Evolutionary conservation across 116 monocot species (phyloP).

Genomic region (Papilionanthe hybrid): DNA sequence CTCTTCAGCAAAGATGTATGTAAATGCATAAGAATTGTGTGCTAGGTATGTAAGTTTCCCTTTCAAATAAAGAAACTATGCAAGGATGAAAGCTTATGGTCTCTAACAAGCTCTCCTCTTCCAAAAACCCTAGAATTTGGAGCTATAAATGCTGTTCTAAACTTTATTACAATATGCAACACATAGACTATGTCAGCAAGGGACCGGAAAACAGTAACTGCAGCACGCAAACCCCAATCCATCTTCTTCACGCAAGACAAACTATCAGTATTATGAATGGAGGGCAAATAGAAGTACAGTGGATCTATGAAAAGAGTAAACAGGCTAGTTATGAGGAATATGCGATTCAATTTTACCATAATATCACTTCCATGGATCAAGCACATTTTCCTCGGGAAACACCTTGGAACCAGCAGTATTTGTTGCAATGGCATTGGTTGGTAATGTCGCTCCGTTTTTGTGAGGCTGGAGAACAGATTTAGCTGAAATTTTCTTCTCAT

Average conservation of each 20-base stretch:
- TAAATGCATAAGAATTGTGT: too few relatives aligned
- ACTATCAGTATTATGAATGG: conserved; percentile 16
- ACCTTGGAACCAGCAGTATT: conserved; percentile 31
- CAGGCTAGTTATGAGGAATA: conserved; percentile 65
- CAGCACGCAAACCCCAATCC: conserved; percentile 43
- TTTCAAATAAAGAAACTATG: neutral
- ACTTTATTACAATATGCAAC: conserved; percentile 71
- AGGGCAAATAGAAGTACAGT: conserved; percentile 78
- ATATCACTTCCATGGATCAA: conserved; percentile 66
- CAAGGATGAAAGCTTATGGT: conserved; percentile 29
- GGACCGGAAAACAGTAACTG: conserved; percentile 55
- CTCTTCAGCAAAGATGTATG: too few relatives aligned
- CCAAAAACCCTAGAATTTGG: conserved; percentile 87
- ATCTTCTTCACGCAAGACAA: conserved; percentile 54
- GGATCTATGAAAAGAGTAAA: conserved; percentile 84
- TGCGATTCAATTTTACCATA: conserved; percentile 72
- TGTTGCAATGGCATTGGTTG: conserved; percentile 15
- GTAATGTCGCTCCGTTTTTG: conserved; percentile 17
- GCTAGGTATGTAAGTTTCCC: too few relatives aligned
- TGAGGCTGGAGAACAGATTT: conserved; percentile 28
- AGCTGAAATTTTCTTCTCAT: conserved; percentile 43
- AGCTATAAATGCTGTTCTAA: conserved; percentile 79
- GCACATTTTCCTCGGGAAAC: conserved; percentile 34
- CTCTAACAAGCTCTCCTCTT: conserved; percentile 81
- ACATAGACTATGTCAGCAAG: conserved; percentile 75